Evolutionary conservation across 1,284 basidiomycete genomes (phyloP), one percentile per base, ranked within the genome.

Genomic region (Leccinum subspadiceum): DNA sequence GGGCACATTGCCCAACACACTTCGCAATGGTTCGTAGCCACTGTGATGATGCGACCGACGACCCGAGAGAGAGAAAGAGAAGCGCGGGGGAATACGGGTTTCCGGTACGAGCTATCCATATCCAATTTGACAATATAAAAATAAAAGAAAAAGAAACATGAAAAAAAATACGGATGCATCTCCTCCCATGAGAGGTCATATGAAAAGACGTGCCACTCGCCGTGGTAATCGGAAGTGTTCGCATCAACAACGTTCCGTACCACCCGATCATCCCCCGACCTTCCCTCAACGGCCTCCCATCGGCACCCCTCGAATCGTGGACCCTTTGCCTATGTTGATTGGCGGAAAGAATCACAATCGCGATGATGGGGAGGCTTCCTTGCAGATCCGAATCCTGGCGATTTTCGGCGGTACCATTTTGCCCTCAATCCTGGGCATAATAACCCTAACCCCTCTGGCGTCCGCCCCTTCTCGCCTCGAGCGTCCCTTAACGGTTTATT

Each of bases 311-410:
- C 44, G 20, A 24, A 41, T 39, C 58, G 33, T 60, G 51, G 20
- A 12, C 24, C 15, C 48, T 22, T 53, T 48, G 37, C 39, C 48
- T 10, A 48, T 53, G 55, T 54, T 61, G 68, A 67, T 70, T 71
- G 64, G 60, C 66, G 56, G 46, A 60, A 54, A 52, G 55, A 66
- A 55, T 22, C 31, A 6, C 53, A 44, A 53, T 53, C 46, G 56
- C 57, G 54, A 68, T 55, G 8, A 35, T 6, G 46, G 46, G 13
- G 46, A 48, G 20, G 53, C 66, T 67, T 69, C 70, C 53, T 60
- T 60, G 65, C 59, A 69, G 68, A 69, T 69, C 68, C 65, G 68
- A 46, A 53, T 64, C 59, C 70, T 62, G 65, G 69, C 70, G 68
- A 72, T 69, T 68, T 60, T 72, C 70, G 65, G 60, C 55, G 26